Conservation (phyloP, 257 asterid species). For the Ballota nigra region DNA sequence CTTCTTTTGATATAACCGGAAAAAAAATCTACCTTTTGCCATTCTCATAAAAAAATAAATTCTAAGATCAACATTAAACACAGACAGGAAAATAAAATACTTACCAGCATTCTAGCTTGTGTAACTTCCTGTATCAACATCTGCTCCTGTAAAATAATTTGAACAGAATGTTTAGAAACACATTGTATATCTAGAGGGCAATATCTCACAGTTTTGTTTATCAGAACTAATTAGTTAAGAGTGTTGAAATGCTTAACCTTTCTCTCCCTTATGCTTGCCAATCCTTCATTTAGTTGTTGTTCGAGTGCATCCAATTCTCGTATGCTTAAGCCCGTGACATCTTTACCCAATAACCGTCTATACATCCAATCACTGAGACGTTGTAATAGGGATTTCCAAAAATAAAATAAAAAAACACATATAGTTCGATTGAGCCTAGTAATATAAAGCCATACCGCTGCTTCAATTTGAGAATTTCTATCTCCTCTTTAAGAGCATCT, state of each 20-base stretch:
- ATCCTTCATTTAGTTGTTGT: slow-evolving; percentile 57
- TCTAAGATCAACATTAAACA: not conserved
- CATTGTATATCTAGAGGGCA: not conserved
- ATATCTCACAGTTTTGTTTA: not conserved
- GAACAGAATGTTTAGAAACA: slow-evolving; percentile 4
- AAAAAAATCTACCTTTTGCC: not conserved
- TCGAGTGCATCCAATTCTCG: slow-evolving; percentile 56
- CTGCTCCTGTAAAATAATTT: slow-evolving; percentile 45
- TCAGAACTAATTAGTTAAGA: not conserved
- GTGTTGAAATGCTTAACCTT: slow-evolving; percentile 44
- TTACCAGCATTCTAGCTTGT: slow-evolving; percentile 46
- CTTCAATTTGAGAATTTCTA: slow-evolving; percentile 47
- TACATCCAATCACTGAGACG: slow-evolving; percentile 7
- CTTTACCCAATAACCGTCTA: slow-evolving; percentile 72
- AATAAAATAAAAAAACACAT: not conserved
- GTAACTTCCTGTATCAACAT: slow-evolving; percentile 48
- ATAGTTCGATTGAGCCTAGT: not conserved
- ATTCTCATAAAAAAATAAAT: not conserved
- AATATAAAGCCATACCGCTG: slow-evolving; percentile 46
- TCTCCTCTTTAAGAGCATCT: slow-evolving; percentile 57
- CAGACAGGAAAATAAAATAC: not conserved
- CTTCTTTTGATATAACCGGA: not conserved
- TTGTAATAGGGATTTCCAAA: not conserved
- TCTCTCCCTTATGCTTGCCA: slow-evolving; percentile 55
- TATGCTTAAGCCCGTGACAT: slow-evolving; percentile 46